Base-by-base conservation (phyloP, 352 stramenopile species). In the Pythium inflatum region DNA sequence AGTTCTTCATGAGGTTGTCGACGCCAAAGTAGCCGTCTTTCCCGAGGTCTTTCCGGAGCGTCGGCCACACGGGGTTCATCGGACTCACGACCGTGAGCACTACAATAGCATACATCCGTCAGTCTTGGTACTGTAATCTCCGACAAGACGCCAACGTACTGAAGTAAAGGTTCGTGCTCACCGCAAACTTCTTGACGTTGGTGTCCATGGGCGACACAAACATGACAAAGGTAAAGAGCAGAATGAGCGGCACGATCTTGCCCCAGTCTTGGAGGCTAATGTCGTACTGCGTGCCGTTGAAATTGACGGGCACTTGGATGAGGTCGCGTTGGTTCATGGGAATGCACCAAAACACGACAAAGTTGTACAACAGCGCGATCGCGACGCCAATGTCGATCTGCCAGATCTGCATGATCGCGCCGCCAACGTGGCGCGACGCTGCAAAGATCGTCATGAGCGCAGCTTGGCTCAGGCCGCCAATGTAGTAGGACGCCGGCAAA, bases 101-200 rank as follows among this genome's bases (percentile, higher is more conserved):
- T 92, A 30, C 27, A 30, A 16, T 22, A 53, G 11, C n/a, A 61
- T 13, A 61, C n/a, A 12, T 18, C 30, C 2, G 53, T 63, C 45
- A 68, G 54, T 28, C 25, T 38, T 11, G 14, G n/a, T n/a, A n/a
- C n/a, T n/a, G n/a, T n/a, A n/a, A n/a, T n/a, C n/a, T n/a, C n/a
- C n/a, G 34, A 41, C 34, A 41, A 41, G 8, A 41, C 34, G 8
- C 14, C n/a, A 4, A 68, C 65, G 46, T 68, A 91, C 83, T 85
- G 77, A 92, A 92, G 70, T 88, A 94, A 34, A 91, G 62, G 59
- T 91, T 94, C 11, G 83, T 90, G 62, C 81, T 83, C 14, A 92
- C 76, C 14, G 85, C 82, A 45, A 91, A 94, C 57, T 90, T 92
- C 65, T 94, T 90, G 8, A 89, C 81, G 36, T 91, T 94, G 18